Evolutionary conservation across 2,329 filamentous ascomycete genomes (phyloP), one percentile per base, ranked within the genome.

Genomic region (Cladosporium oxysporum): DNA sequence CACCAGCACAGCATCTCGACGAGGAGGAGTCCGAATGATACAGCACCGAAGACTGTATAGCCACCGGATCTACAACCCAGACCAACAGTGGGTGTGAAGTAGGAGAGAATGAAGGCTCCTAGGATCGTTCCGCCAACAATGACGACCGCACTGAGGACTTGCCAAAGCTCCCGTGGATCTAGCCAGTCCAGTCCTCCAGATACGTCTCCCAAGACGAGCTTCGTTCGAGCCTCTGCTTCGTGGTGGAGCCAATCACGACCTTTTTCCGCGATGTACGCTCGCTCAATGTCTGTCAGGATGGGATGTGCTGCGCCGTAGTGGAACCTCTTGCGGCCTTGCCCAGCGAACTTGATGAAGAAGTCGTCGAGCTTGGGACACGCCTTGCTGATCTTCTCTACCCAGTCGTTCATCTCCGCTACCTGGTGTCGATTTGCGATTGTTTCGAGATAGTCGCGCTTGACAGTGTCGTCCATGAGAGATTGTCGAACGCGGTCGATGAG

Each of bases 81-180:
- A 0, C 81, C 81, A 0, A 83, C 79, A 0, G 81, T 82, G 0
- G 81, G 81, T 0, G 81, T 83, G 67, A 77, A 80, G 67, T 73
- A 83, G 10, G 77, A 79, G 21, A 83, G 67, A 10, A 79, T 72
- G 60, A 81, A 82, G 0, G 79, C 77, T 2, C 79, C 79, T 5
- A 75, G 72, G 23, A 72, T 75, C 29, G 76, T 78, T 16, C 71
- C 76, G 6, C 67, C 70, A 3, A 82, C 76, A 29, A 81, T 77
- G 2, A 76, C 58, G 12, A 79, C 66, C 0, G 79, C 76, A 16
- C 74, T 75, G 1, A 71, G 55, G 11, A 82, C 74, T 47, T 83
- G 80, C 77, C 79, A 80, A 11, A 80, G 72, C 62, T 81, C 80
- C n/a, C 79, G 75, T 5, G 76, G 71, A 64, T 81, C 80, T 49